Evolutionary conservation across 1,284 basidiomycete genomes (phyloP), one percentile per base, ranked within the genome.

Genomic region (Rhodotorula sp.): DNA sequence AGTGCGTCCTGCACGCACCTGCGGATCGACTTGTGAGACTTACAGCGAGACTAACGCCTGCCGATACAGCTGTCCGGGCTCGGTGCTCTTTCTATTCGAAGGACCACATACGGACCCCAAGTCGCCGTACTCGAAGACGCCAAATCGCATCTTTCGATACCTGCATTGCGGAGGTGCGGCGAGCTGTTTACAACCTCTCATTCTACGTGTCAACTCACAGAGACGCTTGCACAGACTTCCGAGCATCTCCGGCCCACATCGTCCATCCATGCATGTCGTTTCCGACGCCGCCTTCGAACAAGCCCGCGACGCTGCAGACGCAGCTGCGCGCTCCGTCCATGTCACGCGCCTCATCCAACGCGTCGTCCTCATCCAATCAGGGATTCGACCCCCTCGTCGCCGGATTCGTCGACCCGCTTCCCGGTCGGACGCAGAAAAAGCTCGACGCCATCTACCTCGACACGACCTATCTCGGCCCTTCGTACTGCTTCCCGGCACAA

Each of bases 401-500:
- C 26, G 54, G 54, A 12, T n/a, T 52, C 31, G 23, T 47, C 5
- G 49, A 47, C 31, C 58, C 39, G 0, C 47, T 69, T 5, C 43
- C 26, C 20, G 54, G 48, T 21, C 67, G 60, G 16, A 87, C 87
- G 67, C 89, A 88, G 47, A 93, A 91, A 77, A 84, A 83, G 62
- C 86, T 99, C 20, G 93, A 98, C 79, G 87, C 89, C 64, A 87
- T 95, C 62, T 99, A 99, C 80, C 86, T 99, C 39, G 97, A 99
- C 81, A 98, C 96, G 12, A 99, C 97, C 0, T 99, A 99, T 81
- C 85, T 97, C 54, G 91, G 97, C 78, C 91, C 95, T 0, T 91
- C 89, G 87, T 97, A 98, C 81, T 92, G 90, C 65, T 99, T 99
- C 78, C 93, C 97, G 0, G 91, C 96, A 3, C 96, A 99, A 79